Base-by-base conservation (phyloP, 345 rosid genomes). In the Leavenworthia alabamica region DNA sequence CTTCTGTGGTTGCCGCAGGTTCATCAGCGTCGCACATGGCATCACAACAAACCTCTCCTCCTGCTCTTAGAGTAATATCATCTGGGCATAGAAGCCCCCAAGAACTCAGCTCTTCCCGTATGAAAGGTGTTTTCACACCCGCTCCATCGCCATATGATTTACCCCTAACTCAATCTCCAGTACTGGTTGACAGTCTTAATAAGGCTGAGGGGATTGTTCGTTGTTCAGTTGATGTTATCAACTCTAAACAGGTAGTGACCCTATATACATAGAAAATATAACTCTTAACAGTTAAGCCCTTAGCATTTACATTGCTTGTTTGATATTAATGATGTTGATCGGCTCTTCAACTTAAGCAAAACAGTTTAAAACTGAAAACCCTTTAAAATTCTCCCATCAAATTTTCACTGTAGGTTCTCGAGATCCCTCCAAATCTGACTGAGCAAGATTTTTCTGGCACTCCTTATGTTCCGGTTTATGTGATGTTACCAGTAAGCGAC, bases 401-500 rank as follows among this genome's bases (percentile, higher is more conserved):
- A 29, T 36, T 60, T 10, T 52, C 15, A 52, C 62, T 48, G 53
- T 73, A 89, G 99, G 61, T 75, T 70, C 60, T 65, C 44, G 86
- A 67, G 41, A 62, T 80, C 28, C 74, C 86, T 71, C 60, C 80
- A 27, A 89, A 81, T 64, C 46, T 85, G 43, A 75, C 75, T 6
- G 97, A 85, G 76, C 86, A 82, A 50, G 95, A 93, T 75, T 90
- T 90, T 79, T 71, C 89, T 60, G 90, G 89, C 72, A 82, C 92
- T 16, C 69, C 87, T 53, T 84, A 78, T 72, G 76, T 93, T 68
- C 96, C 97, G 11, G 87, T 90, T 80, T 93, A 82, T 83, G 92
- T 90, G 66, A 90, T 89, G 87, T 80, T 94, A 64, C 96, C 99
- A 0, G 99, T 90, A 75, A 83, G 95, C 75, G 66, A 50, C 50